Evolutionary conservation across 1,284 basidiomycete species (phyloP), one percentile per base, ranked within the genome.

Genomic region (Irpex rosettiformis): DNA sequence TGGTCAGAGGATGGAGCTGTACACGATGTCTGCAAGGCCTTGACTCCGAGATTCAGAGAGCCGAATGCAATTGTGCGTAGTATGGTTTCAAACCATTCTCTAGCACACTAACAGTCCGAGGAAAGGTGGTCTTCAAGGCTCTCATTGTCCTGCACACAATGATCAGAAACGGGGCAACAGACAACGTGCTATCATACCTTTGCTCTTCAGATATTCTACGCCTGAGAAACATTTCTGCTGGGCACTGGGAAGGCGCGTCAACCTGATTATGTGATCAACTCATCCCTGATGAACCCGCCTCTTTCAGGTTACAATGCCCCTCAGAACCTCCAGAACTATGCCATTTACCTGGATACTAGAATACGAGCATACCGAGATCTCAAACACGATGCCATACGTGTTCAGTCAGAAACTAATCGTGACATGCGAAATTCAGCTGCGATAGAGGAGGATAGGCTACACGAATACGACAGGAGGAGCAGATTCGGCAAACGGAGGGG

Each of bases 111-210:
- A 57, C 51, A 21, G 30, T n/a, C 21, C 42, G 13, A 8, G 59
- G 25, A 54, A 52, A 96, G 94, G 83, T 97, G 65, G 95, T 94
- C 16, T 97, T 98, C 86, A 99, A 99, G 70, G 93, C 95, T 0
- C 80, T 99, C 65, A 88, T 99, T 67, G 93, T 97, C 4, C 78
- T 98, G 21, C 96, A 99, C 72, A 94, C 89, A 29, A 92, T 99
- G 88, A 92, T 99, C 69, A 86, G 96, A 28, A 93, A 94, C 61
- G 96, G 95, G 16, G 84, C 92, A 11, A 95, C 96, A 13, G 94
- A 98, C 76, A 91, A 94, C 66, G 86, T 98, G 5, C 84, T 98
- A 30, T 79, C 83, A 10, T 89, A 93, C 70, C 82, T 98, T 18
- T 88, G 92, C 3, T 83, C 86, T 30, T 82, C 85, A 3, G 93